These are phyloP conservation scores for Xenosphaeropsis pyriputrescens DNA, from an alignment of 2,329 filamentous ascomycete species.

Conservation along the genomic window DNA sequence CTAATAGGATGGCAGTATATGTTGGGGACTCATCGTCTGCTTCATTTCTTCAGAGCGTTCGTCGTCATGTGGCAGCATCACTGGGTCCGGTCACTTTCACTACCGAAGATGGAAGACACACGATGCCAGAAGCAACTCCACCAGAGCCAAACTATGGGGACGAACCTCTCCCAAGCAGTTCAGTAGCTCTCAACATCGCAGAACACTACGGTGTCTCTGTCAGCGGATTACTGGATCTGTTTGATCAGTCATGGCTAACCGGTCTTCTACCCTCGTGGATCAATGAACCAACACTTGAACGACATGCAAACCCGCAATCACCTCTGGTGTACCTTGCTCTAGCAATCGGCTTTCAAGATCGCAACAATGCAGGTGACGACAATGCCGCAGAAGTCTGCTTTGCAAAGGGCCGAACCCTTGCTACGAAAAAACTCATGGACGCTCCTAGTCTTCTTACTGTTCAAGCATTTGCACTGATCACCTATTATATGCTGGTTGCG, in stretches of 20 bases:
- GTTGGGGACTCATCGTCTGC: too few species aligned
- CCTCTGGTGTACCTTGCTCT: constrained; percentile 15
- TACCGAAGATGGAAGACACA: too few species aligned
- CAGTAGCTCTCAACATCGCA: neutral
- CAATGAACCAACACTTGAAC: too few species aligned
- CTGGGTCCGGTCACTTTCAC: too few species aligned
- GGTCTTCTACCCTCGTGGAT: too few species aligned
- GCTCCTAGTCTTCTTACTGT: constrained; percentile 20
- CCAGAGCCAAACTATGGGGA: neutral
- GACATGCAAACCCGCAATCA: neutral
- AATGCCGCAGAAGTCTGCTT: constrained; percentile 18
- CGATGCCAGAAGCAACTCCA: neutral
- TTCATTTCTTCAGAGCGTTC: too few species aligned
- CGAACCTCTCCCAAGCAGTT: neutral
- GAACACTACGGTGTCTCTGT: neutral
- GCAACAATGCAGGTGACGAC: constrained; percentile 17
- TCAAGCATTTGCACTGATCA: constrained; percentile 18
- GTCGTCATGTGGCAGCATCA: too few species aligned
- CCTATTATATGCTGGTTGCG: constrained; percentile 19
- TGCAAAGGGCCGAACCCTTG: constrained; percentile 20
- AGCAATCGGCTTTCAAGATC: constrained; percentile 19
- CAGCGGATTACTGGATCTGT: neutral
- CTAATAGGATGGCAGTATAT: too few species aligned
- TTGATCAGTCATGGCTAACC: neutral
- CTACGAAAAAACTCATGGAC: constrained; percentile 18